A percentile compares a stretch with the other conserved stretches of the same genome.
phyloP scores from a whole-genome alignment of 176 grass and related monocot species.

The Oryza coarctata region DNA sequence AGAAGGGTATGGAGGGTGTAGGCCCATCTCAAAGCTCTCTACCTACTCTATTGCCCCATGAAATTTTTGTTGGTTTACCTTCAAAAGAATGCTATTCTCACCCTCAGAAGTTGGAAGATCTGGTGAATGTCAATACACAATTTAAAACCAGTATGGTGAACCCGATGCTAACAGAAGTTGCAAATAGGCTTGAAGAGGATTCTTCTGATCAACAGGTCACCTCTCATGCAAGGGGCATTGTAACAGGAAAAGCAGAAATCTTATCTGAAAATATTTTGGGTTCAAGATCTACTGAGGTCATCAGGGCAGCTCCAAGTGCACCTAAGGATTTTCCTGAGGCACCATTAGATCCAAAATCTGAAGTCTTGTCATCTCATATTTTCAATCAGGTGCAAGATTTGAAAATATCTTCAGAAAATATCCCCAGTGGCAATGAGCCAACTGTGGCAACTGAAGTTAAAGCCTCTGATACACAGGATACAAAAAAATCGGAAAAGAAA shows the following conservation, averaged over 20 bases:
- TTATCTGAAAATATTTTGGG: conserved; percentile 23
- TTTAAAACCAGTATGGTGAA: conserved; percentile 28
- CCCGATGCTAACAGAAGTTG: conserved; percentile 16
- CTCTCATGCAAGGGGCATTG: background rate
- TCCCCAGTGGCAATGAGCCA: conserved; percentile 15
- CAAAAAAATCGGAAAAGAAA: conserved; percentile 93
- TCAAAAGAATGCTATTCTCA: conserved; percentile 45
- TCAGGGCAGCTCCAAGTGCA: conserved; percentile 22
- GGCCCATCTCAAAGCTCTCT: conserved; percentile 41
- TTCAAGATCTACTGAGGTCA: conserved; percentile 27
- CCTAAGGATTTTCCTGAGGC: conserved; percentile 15
- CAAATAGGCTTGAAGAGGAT: conserved; percentile 1
- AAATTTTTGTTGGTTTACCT: conserved; percentile 33
- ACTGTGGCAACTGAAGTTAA: conserved; percentile 43
- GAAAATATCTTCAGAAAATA: conserved; percentile 44
- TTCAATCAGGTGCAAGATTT: conserved; percentile 42
- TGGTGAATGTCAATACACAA: conserved; percentile 11
- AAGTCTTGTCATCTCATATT: conserved; percentile 31
- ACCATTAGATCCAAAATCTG: conserved; percentile 21
- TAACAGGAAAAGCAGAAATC: conserved; percentile 18
- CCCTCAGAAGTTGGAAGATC: conserved; percentile 36
- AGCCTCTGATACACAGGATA: conserved; percentile 48
- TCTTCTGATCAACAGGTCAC: conserved; percentile 21
- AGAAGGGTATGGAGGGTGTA: conserved; percentile 37
- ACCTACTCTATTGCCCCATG: conserved; percentile 44